Percentiles rank a stretch among this genome's conserved stretches.
phyloP scores from a whole-genome alignment of 1,284 basidiomycete species.

The Paramarasmius palmivorus region DNA sequence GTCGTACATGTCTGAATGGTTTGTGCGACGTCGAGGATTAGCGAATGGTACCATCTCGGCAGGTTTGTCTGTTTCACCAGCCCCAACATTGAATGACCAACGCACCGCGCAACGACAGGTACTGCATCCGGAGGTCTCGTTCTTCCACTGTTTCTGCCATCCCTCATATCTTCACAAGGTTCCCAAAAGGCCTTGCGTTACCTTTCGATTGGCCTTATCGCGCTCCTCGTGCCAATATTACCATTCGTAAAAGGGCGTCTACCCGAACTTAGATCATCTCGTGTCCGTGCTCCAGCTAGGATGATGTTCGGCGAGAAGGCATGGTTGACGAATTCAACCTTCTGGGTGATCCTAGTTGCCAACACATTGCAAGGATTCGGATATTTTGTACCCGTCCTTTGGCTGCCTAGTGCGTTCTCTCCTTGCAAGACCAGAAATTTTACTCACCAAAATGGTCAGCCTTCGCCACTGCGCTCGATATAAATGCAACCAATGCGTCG shows the following conservation, averaged over 20 bases:
- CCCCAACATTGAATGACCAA: too few species aligned
- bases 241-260: slow-evolving; percentile 35
- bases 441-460: slow-evolving; percentile 26
- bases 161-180: slow-evolving; percentile 26
- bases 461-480: slow-evolving; percentile 30
- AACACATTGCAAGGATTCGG: not conserved
- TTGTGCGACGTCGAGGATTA: slow-evolving; percentile 36
- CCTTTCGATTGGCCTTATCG: slow-evolving; percentile 24
- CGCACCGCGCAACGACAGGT: slow-evolving; percentile 23
- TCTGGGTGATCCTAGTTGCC: not conserved
- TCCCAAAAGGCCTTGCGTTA: slow-evolving; percentile 27
- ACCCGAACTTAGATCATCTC: slow-evolving; percentile 25
- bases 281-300: slow-evolving; percentile 2
- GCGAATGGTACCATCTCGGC: slow-evolving; percentile 44
- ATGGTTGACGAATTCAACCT: too few species aligned
- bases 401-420: slow-evolving; percentile 31
- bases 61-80: slow-evolving; percentile 21
- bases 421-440: too few species aligned
- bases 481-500: slow-evolving; percentile 26
- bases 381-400: slow-evolving; percentile 2
- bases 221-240: slow-evolving; percentile 25
- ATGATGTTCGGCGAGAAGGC: not conserved
- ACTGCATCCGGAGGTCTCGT: slow-evolving; percentile 34
- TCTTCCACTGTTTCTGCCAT: slow-evolving; percentile 29
- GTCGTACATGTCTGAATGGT: slow-evolving; percentile 44